Base-by-base conservation (phyloP, 768 basidiomycete genomes). In the Termitomyces sp. region DNA sequence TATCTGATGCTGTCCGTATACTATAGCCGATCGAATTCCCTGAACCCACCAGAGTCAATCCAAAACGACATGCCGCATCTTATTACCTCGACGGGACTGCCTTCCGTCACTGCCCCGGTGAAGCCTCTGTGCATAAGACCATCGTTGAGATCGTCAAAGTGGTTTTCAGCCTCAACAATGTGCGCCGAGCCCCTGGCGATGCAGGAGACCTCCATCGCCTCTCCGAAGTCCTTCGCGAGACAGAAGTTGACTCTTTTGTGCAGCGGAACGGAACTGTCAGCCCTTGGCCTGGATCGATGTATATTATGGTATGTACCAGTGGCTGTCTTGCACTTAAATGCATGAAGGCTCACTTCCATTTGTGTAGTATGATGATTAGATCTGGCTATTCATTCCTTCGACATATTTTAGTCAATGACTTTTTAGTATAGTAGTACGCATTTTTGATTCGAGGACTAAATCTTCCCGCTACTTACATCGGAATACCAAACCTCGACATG, bases 121-220 rank as follows among this genome's bases (percentile, higher is more conserved):
- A 63, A 5, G 63, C 66, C 4, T 74, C 72, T 55, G 66, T 71
- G 2, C 71, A 76, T 57, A 67, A 71, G 44, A 71, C 72, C 9
- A 72, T 78, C 29, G 68, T 75, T 4, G 78, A 80, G 60, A 74
- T 77, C 39, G 63, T 83, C 51, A 75, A 73, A 64, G 70, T 68
- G n/a, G 68, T 84, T 32, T 80, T 82, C 69, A 72, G 59, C 47
- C 61, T 76, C 32, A 71, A 74, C 60, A 79, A 79, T 61, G 58
- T 82, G 36, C 74, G 77, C 24, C 76, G 78, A 34, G 81, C 78
- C 1, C 68, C 74, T 14, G 81, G 79, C 1, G 63, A 70, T 48
- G 67, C 74, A 12, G 83, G 82, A 1, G 62, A 58, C 32, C 68
- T 81, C 22, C 64, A 65, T 24, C 64, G 71, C 5, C 74, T 74